phyloP scores from a whole-genome alignment of 1,284 basidiomycete species.

The Irpex sp. region DNA sequence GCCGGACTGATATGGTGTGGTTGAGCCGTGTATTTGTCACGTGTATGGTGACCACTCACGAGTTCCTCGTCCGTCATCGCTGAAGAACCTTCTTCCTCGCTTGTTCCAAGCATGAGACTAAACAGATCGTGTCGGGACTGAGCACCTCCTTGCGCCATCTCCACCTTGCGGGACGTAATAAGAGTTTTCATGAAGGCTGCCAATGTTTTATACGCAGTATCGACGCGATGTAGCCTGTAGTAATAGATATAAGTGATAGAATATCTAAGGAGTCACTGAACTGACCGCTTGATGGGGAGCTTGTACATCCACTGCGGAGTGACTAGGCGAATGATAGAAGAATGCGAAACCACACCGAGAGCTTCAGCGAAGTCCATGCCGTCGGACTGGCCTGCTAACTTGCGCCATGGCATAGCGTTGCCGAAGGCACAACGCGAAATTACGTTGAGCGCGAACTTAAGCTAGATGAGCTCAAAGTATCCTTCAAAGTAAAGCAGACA shows the following conservation, averaged over 20 bases:
- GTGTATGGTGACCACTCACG: conserved; percentile 10
- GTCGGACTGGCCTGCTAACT: background rate
- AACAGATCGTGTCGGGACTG: conserved; percentile 16
- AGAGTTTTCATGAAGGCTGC: conserved; percentile 10
- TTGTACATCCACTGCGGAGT: conserved; percentile 17
- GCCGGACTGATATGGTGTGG: conserved; percentile 15
- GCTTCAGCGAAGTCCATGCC: conserved; percentile 14
- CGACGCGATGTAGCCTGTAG: conserved; percentile 12
- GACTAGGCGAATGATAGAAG: conserved; percentile 7
- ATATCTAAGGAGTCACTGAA: background rate
- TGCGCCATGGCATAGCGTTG: conserved; percentile 11
- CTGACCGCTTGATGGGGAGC: conserved; percentile 18
- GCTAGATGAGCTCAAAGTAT: background rate
- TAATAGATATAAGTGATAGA: background rate
- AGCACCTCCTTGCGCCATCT: background rate
- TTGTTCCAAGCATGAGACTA: conserved; percentile 17
- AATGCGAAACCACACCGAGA: conserved; percentile 4
- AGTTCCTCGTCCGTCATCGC: conserved; percentile 21
- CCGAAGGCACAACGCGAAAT: conserved; percentile 17
- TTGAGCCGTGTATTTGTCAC: background rate
- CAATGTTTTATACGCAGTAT: conserved; percentile 4
- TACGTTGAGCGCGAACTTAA: conserved; percentile 9
- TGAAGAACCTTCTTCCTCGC: conserved; percentile 19
- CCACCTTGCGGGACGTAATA: conserved; percentile 5
- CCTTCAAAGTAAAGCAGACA: background rate